Evolutionary conservation across 768 basidiomycete genomes (phyloP).

Genomic region (Collybia sp.): DNA sequence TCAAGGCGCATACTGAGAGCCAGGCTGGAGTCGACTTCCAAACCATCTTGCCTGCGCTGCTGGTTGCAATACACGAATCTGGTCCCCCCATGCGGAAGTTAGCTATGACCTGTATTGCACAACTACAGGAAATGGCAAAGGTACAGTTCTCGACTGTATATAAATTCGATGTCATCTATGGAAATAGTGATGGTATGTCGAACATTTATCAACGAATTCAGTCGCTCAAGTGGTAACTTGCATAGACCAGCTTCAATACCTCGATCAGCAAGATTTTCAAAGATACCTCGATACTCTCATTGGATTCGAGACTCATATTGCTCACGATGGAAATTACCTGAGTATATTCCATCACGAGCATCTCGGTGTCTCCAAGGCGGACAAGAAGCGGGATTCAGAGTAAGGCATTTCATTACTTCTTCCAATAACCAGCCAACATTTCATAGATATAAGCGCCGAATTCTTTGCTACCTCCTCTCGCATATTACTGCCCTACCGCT

Average conservation of each 20-base stretch:
- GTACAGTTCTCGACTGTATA: conserved; percentile 55
- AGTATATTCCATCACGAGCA: conserved; percentile 57
- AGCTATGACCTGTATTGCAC: conserved; percentile 52
- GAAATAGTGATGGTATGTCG: conserved; percentile 48
- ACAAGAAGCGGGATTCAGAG: conserved; percentile 52
- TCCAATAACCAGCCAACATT: conserved; percentile 1
- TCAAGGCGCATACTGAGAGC: conserved; percentile 62
- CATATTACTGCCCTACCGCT: conserved; percentile 62
- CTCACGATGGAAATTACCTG: conserved; percentile 56
- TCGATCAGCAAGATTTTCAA: conserved; percentile 59
- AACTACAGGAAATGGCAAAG: conserved; percentile 34
- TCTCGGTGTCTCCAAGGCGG: conserved; percentile 39
- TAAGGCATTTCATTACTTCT: conserved; percentile 22
- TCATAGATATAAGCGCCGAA: conserved; percentile 60
- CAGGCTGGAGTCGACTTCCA: conserved; percentile 71
- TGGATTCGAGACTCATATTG: conserved; percentile 48
- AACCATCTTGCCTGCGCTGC: conserved; percentile 64
- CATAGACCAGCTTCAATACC: conserved; percentile 55
- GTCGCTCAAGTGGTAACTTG: conserved; percentile 2
- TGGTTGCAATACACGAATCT: conserved; percentile 52
- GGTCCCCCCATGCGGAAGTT: conserved; percentile 39
- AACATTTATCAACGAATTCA: neutral
- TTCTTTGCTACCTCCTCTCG: conserved; percentile 76
- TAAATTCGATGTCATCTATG: conserved; percentile 72
- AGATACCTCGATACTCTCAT: conserved; percentile 52